phyloP scores from a whole-genome alignment of 2,329 filamentous ascomycete species.

The Cryphonectria parasitica region DNA sequence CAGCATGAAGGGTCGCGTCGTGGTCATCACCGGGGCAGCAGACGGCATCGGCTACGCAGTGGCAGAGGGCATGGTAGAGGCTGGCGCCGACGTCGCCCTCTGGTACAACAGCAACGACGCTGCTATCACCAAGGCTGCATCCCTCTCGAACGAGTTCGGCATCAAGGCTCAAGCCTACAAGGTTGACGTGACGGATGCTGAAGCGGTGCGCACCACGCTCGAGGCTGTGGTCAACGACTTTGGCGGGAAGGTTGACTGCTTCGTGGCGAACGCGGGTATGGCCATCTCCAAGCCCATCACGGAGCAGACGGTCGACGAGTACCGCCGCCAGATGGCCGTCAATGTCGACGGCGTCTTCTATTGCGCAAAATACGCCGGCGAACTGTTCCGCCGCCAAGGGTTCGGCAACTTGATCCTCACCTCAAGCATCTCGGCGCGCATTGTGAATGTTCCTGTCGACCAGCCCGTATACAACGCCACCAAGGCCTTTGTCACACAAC shows the following conservation, averaged over 20 bases:
- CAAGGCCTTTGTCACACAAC: conserved; percentile 60
- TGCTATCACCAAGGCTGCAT: conserved; percentile 38
- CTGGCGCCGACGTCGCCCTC: conserved; percentile 45
- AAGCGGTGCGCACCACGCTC: conserved; percentile 41
- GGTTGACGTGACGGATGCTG: conserved; percentile 49
- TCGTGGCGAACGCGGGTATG: conserved; percentile 52
- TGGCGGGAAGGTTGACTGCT: conserved; percentile 45
- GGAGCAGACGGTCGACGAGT: conserved; percentile 57
- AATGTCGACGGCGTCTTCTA: conserved; percentile 56
- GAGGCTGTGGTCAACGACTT: conserved; percentile 43
- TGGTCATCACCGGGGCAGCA: conserved; percentile 49
- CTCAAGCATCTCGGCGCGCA: conserved; percentile 52
- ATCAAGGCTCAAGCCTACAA: conserved; percentile 48
- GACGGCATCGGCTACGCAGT: conserved; percentile 51
- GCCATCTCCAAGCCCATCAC: conserved; percentile 59
- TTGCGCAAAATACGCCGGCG: conserved; percentile 48
- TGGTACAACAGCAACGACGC: conserved; percentile 41
- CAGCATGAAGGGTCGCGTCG: conserved; percentile 45
- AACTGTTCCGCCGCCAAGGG: conserved; percentile 47
- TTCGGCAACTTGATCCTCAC: conserved; percentile 57
- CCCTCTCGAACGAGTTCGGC: conserved; percentile 45
- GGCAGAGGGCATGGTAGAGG: conserved; percentile 51
- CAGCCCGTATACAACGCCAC: conserved; percentile 61
- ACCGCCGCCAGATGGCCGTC: conserved; percentile 55
- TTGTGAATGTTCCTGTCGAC: conserved; percentile 55